Conservation (phyloP, 208 protist species). For the Leishmania arabica region DNA sequence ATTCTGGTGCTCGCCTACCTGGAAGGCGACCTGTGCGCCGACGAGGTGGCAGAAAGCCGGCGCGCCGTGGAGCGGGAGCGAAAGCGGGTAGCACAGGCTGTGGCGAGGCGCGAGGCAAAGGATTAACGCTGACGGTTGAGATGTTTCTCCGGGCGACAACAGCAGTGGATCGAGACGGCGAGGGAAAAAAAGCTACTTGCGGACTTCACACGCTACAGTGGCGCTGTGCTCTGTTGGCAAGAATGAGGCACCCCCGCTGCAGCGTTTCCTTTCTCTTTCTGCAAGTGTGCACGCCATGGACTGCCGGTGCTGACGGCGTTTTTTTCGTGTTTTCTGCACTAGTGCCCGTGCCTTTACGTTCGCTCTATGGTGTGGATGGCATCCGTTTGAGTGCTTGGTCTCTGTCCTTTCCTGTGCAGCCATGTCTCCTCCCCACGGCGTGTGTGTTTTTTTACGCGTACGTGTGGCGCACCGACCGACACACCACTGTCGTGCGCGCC, state of each 20-base stretch:
- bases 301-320: neutral
- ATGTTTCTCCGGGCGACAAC: neutral
- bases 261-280: neutral
- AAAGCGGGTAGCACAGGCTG: constrained; percentile 31
- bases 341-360: neutral
- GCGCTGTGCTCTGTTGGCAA: neutral
- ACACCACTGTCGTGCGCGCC: neutral
- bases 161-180: neutral
- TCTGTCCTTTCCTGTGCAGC: neutral
- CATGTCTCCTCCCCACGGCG: neutral
- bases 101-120: constrained; percentile 19
- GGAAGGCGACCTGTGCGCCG: constrained; percentile 45
- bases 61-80: constrained; percentile 22
- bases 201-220: neutral
- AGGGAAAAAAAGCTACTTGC: neutral
- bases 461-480: neutral
- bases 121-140: constrained; percentile 2
- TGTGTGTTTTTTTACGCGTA: neutral
- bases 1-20: constrained; percentile 65
- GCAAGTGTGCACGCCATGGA: neutral
- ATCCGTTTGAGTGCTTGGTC: neutral
- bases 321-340: neutral
- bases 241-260: neutral
- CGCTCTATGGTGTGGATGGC: neutral
- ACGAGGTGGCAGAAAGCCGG: constrained; percentile 33